Evolutionary conservation across 2,329 filamentous ascomycete genomes (phyloP).

Genomic region (Venturiaceae sp.): DNA sequence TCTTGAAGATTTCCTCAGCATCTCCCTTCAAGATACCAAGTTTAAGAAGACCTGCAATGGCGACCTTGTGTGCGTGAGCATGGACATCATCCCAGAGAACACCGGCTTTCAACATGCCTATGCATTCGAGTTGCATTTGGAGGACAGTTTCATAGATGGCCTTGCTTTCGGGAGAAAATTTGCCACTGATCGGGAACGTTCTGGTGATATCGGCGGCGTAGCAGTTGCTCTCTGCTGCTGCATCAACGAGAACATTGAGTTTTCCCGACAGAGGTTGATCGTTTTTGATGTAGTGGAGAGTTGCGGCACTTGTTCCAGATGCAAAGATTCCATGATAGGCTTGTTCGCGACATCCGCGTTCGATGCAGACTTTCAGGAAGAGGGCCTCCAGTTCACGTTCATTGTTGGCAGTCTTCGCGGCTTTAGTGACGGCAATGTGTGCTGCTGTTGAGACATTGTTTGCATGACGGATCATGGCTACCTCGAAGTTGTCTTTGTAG

Average conservation of each 20-base stretch:
- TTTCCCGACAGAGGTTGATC: constrained; percentile 38
- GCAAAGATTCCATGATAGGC: constrained; percentile 85
- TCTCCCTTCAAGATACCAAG: constrained; percentile 64
- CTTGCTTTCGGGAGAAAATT: constrained; percentile 28
- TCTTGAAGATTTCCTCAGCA: constrained; percentile 36
- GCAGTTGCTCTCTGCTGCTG: constrained; percentile 50
- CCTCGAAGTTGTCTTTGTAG: constrained; percentile 77
- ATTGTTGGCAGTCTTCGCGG: constrained; percentile 55
- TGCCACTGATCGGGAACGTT: constrained; percentile 70
- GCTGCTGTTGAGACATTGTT: constrained; percentile 70
- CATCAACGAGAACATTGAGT: constrained; percentile 74
- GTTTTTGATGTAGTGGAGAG: constrained; percentile 72
- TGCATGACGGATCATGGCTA: constrained; percentile 70
- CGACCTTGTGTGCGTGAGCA: constrained; percentile 66
- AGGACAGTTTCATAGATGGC: constrained; percentile 73
- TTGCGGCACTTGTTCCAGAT: constrained; percentile 68
- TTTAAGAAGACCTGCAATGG: constrained; percentile 66
- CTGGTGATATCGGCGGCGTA: constrained; percentile 60
- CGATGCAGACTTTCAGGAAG: constrained; percentile 69
- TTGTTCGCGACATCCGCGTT: constrained; percentile 68
- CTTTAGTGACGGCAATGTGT: constrained; percentile 59
- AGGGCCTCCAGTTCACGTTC: constrained; percentile 76
- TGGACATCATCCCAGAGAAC: constrained; percentile 77
- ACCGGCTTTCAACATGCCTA: constrained; percentile 61
- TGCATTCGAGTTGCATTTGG: constrained; percentile 76